phyloP scores from a whole-genome alignment of 371 early-diverging fungal species.

The Parasitella parasitica region DNA sequence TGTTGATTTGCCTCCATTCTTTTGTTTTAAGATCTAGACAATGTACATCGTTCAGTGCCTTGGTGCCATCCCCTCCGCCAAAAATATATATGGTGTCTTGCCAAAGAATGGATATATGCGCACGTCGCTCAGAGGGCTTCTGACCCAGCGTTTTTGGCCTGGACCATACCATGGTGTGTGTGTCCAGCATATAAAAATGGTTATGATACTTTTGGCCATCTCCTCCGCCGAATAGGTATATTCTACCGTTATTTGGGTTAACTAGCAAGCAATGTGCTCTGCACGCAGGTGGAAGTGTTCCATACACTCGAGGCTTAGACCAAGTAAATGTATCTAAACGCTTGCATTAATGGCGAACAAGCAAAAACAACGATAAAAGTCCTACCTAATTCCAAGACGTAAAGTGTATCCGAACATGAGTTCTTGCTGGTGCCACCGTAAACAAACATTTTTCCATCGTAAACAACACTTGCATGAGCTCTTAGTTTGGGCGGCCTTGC shows the following conservation, averaged over 20 bases:
- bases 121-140: conserved; percentile 16
- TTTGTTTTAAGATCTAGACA: conserved; percentile 45
- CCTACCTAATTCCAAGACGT: conserved; percentile 76
- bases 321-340: conserved; percentile 76
- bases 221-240: conserved; percentile 81
- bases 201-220: conserved; percentile 84
- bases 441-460: conserved; percentile 75
- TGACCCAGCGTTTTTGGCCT: conserved; percentile 33
- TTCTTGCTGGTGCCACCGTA: conserved; percentile 84
- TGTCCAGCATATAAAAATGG: conserved; percentile 72
- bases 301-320: conserved; percentile 66
- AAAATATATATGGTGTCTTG: conserved; percentile 72
- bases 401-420: conserved; percentile 72
- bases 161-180: conserved; percentile 60
- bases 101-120: conserved; percentile 51
- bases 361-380: neutral
- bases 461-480: conserved; percentile 77
- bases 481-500: conserved; percentile 65
- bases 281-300: conserved; percentile 72
- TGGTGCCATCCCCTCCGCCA: conserved; percentile 87
- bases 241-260: conserved; percentile 52
- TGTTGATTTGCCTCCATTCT: conserved; percentile 57
- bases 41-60: conserved; percentile 53
- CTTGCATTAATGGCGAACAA: neutral
- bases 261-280: conserved; percentile 81